Evolutionary conservation across 2,329 filamentous ascomycete genomes (phyloP).

Genomic region (Trichoderma atroviride): DNA sequence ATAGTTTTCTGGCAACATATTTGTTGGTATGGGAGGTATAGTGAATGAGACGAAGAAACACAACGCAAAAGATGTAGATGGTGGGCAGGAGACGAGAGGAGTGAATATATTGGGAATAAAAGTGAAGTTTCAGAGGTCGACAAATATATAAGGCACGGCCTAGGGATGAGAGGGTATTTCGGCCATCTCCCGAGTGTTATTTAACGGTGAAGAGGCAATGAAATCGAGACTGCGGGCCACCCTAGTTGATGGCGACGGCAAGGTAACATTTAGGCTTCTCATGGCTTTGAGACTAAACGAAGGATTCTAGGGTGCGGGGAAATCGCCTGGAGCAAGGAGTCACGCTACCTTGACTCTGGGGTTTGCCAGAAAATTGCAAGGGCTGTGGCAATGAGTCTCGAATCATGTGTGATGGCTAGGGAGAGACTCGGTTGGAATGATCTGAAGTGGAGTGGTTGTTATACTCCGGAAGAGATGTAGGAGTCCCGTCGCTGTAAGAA

Average conservation of each 20-base stretch:
- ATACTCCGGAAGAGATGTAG: too few relatives aligned
- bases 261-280: background rate
- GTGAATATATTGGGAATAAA: background rate
- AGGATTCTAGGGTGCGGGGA: background rate
- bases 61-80: background rate
- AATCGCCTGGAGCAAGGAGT: background rate
- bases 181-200: background rate
- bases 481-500: background rate
- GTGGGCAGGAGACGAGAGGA: background rate
- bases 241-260: background rate
- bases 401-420: background rate
- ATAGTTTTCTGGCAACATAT: constrained; percentile 4
- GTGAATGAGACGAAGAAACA: background rate
- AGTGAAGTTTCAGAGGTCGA: background rate
- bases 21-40: background rate
- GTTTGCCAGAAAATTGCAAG: background rate
- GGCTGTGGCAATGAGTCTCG: background rate
- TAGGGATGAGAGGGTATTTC: background rate
- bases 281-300: background rate
- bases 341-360: background rate
- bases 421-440: background rate
- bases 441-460: background rate
- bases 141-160: background rate
- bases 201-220: background rate
- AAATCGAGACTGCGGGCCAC: background rate